Evolutionary conservation across 2,329 filamentous ascomycete genomes (phyloP).

Genomic region (Hypoxylon sp.): DNA sequence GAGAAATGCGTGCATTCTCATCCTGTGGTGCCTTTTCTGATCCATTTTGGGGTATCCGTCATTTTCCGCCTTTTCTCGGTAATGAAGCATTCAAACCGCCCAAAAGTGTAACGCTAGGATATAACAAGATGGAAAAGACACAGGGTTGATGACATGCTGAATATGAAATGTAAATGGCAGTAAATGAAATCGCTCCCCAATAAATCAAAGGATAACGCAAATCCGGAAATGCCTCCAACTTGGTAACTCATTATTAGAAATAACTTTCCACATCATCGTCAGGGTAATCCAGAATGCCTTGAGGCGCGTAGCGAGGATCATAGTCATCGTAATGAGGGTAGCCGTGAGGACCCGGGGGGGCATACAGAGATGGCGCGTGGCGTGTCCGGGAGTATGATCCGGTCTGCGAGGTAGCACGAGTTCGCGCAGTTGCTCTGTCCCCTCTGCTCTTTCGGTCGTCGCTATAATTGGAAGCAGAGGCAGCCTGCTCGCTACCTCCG

Average conservation of each 20-base stretch:
- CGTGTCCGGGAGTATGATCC: conserved; percentile 57
- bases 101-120: conserved; percentile 26
- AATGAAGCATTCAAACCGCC: conserved; percentile 22
- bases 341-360: conserved; percentile 26
- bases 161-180: conserved; percentile 34
- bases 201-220: conserved; percentile 19
- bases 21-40: conserved; percentile 26
- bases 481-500: conserved; percentile 65
- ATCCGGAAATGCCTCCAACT: conserved; percentile 1
- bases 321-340: conserved; percentile 38
- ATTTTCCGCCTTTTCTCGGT: conserved; percentile 22
- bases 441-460: conserved; percentile 60
- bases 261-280: conserved; percentile 28
- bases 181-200: conserved; percentile 18
- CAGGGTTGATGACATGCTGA: conserved; percentile 28
- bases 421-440: conserved; percentile 58
- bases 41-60: conserved; percentile 42
- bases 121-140: conserved; percentile 27
- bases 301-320: conserved; percentile 24
- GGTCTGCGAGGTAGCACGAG: conserved; percentile 64
- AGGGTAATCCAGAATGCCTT: conserved; percentile 22
- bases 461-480: conserved; percentile 58
- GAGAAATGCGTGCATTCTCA: conserved; percentile 26
- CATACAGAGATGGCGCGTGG: conserved; percentile 33
- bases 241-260: not conserved